Conservation (phyloP, 108 stramenopile species). For the Cylindrotheca fusiformis region DNA sequence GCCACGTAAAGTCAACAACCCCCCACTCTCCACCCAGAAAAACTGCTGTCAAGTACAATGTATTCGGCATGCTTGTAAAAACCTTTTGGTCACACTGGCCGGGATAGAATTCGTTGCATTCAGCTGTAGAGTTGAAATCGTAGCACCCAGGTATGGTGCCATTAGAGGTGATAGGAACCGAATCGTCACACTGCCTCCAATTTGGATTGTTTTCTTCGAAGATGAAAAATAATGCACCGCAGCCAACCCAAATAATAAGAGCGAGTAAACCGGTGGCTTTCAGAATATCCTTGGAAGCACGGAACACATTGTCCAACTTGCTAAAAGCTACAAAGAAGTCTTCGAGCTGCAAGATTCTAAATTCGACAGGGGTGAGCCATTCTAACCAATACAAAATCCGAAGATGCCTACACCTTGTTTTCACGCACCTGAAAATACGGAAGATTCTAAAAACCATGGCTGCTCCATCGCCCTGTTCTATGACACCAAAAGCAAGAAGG, state of each 20-base stretch:
- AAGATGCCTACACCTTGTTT: neutral
- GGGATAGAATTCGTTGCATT: slow-evolving; percentile 68
- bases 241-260: slow-evolving; percentile 89
- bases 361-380: neutral
- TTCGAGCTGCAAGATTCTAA: slow-evolving; percentile 85
- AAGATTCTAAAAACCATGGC: slow-evolving; percentile 83
- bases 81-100: slow-evolving; percentile 76
- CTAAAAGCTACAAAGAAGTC: slow-evolving; percentile 87
- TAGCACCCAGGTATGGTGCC: slow-evolving; percentile 57
- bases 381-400: neutral
- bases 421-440: slow-evolving; percentile 59
- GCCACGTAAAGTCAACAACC: slow-evolving; percentile 90
- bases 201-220: slow-evolving; percentile 85
- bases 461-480: slow-evolving; percentile 43
- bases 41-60: slow-evolving; percentile 87
- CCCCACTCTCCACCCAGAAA: slow-evolving; percentile 94
- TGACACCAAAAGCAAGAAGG: slow-evolving; percentile 41
- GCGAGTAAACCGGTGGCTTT: slow-evolving; percentile 89
- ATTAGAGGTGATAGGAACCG: slow-evolving; percentile 48
- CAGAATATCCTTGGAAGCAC: slow-evolving; percentile 79
- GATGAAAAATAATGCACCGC: slow-evolving; percentile 84
- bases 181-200: slow-evolving; percentile 69
- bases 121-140: slow-evolving; percentile 66
- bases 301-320: slow-evolving; percentile 91
- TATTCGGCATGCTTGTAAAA: slow-evolving; percentile 78